Evolutionary conservation across 1,284 basidiomycete species (phyloP).

Genomic region (Apiotrichum montevideense): DNA sequence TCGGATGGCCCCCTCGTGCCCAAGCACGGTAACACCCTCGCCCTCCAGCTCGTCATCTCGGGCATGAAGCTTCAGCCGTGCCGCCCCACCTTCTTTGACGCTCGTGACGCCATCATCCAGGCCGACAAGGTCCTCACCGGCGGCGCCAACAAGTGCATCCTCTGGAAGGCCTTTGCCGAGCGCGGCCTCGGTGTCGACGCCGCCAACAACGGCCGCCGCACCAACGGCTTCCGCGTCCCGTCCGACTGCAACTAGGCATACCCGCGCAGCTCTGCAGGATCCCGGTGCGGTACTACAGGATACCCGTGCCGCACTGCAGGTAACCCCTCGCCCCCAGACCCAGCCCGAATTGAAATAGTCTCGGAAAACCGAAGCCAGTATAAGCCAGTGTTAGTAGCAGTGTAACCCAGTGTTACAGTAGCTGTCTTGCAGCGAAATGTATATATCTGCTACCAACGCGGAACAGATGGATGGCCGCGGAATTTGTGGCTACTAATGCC

Average conservation of each 20-base stretch:
- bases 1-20: conserved; percentile 62
- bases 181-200: conserved; percentile 76
- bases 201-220: conserved; percentile 78
- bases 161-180: conserved; percentile 79
- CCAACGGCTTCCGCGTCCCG: conserved; percentile 50
- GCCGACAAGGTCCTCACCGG: conserved; percentile 87
- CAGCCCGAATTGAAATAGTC: too few relatives aligned
- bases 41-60: conserved; percentile 77
- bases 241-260: conserved; percentile 34
- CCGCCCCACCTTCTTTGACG: conserved; percentile 83
- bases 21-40: conserved; percentile 84
- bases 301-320: too few relatives aligned
- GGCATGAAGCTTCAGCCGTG: conserved; percentile 95
- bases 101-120: conserved; percentile 85
- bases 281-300: too few relatives aligned
- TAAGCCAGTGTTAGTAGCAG: too few relatives aligned
- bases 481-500: too few relatives aligned
- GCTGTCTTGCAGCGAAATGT: too few relatives aligned
- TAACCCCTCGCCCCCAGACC: too few relatives aligned
- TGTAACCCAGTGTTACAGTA: too few relatives aligned
- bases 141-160: conserved; percentile 83
- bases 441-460: too few relatives aligned
- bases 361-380: too few relatives aligned
- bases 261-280: too few relatives aligned
- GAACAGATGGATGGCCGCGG: too few relatives aligned